Evolutionary conservation across 2,329 filamentous ascomycete genomes (phyloP), one percentile per base, ranked within the genome.

Genomic region (Aspergillus calidoustus): DNA sequence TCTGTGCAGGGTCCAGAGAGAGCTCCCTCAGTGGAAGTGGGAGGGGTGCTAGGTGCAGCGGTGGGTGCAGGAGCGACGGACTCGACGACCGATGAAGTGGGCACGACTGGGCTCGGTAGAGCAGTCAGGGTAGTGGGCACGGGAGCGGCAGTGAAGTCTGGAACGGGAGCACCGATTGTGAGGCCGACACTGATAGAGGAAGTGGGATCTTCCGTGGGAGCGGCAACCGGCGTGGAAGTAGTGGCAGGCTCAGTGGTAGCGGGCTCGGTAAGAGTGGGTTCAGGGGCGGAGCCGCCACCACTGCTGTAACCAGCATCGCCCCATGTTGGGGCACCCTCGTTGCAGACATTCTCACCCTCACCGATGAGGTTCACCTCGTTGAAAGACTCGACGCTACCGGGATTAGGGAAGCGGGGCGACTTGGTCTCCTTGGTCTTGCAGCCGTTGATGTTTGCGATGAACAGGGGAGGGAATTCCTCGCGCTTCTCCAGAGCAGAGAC

Each of bases 361-460:
- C 71, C 49, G 38, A 73, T 66, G 13, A 82, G 76, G 49, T 76
- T 71, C 0, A 74, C 56, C 25, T 78, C 70, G 47, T 82, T 82
- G 61, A 82, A 77, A 11, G 76, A 77, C 59, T 88, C 83, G 4
- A 87, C 80, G 0, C 80, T 64, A 53, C 91, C 91, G 0, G 91
- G 85, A 66, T 90, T 80, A 7, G 90, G 89, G 80, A 89, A 94
- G n/a, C 80, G 74, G 64, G 90, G 81, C 67, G 92, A 87, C 3
- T 78, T 72, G 17, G 73, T 71, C 44, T 87, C 84, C 0, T 68
- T 71, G 13, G 87, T 90, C 0, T 54, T 71, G 77, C 90, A 92
- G 46, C 76, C 77, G 60, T 83, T 83, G 62, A 93, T 79, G 77
- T 95, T 96, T 69, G 90, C 89, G 0, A 89, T 83, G 57, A 93